phyloP scores from a whole-genome alignment of 2,329 filamentous ascomycete genomes.

The Paraphoma sp. region DNA sequence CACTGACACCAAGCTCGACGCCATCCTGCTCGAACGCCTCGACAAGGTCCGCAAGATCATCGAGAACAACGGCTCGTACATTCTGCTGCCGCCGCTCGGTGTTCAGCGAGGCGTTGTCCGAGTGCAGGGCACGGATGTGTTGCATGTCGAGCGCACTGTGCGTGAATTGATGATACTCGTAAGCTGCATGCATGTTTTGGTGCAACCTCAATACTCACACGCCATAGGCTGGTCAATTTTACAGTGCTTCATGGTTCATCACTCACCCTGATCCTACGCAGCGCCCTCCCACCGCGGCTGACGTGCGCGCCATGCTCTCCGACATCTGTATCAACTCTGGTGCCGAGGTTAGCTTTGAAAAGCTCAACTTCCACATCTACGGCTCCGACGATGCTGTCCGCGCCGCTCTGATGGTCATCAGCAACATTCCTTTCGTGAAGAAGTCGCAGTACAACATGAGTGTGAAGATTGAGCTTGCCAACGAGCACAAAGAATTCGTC shows the following conservation, averaged over 20 bases:
- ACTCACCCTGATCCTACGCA: slow-evolving; percentile 74
- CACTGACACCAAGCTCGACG: slow-evolving; percentile 91
- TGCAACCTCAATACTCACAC: slow-evolving; percentile 22
- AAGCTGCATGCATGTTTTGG: slow-evolving; percentile 46
- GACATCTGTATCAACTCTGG: slow-evolving; percentile 97
- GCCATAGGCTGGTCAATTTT: slow-evolving; percentile 87
- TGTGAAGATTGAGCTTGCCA: slow-evolving; percentile 97
- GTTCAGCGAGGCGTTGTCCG: slow-evolving; percentile 84
- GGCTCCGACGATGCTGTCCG: slow-evolving; percentile 97
- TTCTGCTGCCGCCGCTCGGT: slow-evolving; percentile 87
- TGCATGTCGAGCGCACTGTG: slow-evolving; percentile 93
- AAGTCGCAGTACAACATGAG: slow-evolving; percentile 90
- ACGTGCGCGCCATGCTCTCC: slow-evolving; percentile 88
- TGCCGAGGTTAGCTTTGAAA: slow-evolving; percentile 93
- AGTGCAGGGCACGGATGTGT: slow-evolving; percentile 89
- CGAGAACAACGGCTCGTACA: slow-evolving; percentile 93
- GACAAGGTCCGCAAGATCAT: slow-evolving; percentile 99
- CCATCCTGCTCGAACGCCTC: slow-evolving; percentile 85
- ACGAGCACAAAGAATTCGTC: slow-evolving; percentile 99
- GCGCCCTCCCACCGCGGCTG: slow-evolving; percentile 66
- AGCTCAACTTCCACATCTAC: slow-evolving; percentile 90
- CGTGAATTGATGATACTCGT: slow-evolving; percentile 94
- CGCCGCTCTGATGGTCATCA: slow-evolving; percentile 90
- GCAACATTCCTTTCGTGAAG: slow-evolving; percentile 86
- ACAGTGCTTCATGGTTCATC: slow-evolving; percentile 95